A percentile compares a stretch with the other conserved stretches of the same genome.
These are phyloP conservation scores for Malassezia nana DNA, from an alignment of 1,284 basidiomycete genomes.

Conservation along the genomic window DNA sequence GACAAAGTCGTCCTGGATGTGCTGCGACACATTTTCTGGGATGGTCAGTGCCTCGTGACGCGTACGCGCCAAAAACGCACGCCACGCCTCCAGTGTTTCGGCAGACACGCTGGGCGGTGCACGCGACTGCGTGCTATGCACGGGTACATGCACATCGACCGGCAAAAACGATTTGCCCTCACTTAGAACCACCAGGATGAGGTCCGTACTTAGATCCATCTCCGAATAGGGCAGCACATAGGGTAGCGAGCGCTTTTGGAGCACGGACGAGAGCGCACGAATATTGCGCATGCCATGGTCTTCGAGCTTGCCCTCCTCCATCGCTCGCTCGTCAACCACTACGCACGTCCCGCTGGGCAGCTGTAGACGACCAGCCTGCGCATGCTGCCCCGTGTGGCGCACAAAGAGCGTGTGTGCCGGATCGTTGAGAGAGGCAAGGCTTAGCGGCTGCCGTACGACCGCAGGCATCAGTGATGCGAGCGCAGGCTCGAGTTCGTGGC, in stretches of 20 bases:
- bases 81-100: slow-evolving; percentile 15
- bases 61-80: slow-evolving; percentile 18
- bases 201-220: slow-evolving; percentile 66
- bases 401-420: slow-evolving; percentile 44
- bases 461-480: slow-evolving; percentile 54
- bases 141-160: slow-evolving; percentile 35
- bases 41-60: slow-evolving; percentile 31
- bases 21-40: slow-evolving; percentile 28
- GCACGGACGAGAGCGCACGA: slow-evolving; percentile 60
- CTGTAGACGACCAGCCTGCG: slow-evolving; percentile 66
- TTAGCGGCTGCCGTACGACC: slow-evolving; percentile 54
- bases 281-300: slow-evolving; percentile 59
- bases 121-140: slow-evolving; percentile 11
- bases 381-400: slow-evolving; percentile 60
- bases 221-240: slow-evolving; percentile 69
- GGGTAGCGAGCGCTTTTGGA: slow-evolving; percentile 61
- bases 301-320: slow-evolving; percentile 60
- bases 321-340: slow-evolving; percentile 60
- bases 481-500: slow-evolving; percentile 54
- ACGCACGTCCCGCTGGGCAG: slow-evolving; percentile 59
- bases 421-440: slow-evolving; percentile 54
- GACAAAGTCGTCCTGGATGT: slow-evolving; percentile 42
- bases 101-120: slow-evolving; percentile 19
- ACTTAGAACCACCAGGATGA: slow-evolving; percentile 59
- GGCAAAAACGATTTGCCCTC: slow-evolving; percentile 55